Base-by-base conservation (phyloP, 164 flowering plant genomes). In the Liriodendron chinense region DNA sequence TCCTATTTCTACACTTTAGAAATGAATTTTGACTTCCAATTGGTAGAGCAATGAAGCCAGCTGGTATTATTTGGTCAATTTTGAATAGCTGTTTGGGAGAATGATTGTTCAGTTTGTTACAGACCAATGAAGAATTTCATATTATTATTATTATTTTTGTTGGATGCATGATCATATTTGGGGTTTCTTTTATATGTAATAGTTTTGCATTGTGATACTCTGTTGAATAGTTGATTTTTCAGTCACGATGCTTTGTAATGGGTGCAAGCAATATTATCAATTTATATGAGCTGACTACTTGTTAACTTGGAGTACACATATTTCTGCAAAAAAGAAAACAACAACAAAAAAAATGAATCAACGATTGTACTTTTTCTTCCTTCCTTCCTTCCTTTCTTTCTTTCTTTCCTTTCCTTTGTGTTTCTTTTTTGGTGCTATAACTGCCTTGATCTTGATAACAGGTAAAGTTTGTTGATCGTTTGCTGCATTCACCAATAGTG, bases 401-500 rank as follows among this genome's bases (percentile, higher is more conserved):
- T 47, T 47, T 16, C 7, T 2, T 22, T 76, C 47, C 34, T 34
- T 59, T 24, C 8, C n/a, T n/a, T n/a, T n/a, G n/a, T n/a, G n/a
- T n/a, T n/a, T n/a, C n/a, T n/a, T 14, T 22, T 72, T 43, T 68
- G 28, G 1, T n/a, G 69, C 20, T 8, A 26, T 28, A 67, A 67
- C 18, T 26, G 47, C 16, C 43, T 67, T 63, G n/a, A 63, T 20
- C 23, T 28, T 9, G 7, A 22, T 76, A 10, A 77, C 90, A 96
- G 99, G 91, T 87, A 63, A 90, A 86, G 64, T 88, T 87, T 89
- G 92, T 94, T 62, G 83, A 85, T 28, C 99, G 98, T 34, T 82
- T 96, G 53, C 82, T 96, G 61, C 86, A 85, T 28, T 96, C 99
- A 22, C 89, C 94, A 61, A 79, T 96, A 47, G 98, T 96, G 43